Evolutionary conservation across 2,329 filamentous ascomycete species (phyloP).

Genomic region (Calonectria multiphialidica): DNA sequence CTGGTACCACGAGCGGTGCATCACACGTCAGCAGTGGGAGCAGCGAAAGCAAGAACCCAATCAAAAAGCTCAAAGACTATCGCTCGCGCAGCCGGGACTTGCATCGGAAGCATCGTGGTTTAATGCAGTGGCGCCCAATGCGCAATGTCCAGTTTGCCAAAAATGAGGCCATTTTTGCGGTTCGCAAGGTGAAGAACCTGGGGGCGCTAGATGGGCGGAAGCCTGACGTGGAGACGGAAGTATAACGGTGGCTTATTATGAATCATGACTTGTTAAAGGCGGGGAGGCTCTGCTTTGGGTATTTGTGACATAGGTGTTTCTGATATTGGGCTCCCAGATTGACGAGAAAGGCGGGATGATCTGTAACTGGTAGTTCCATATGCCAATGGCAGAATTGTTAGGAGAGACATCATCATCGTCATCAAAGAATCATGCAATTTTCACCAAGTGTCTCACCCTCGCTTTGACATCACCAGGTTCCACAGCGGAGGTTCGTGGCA

Average conservation of each 20-base stretch:
- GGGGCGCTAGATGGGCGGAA: constrained; percentile 84
- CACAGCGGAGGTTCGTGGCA: neutral
- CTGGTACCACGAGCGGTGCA: constrained; percentile 42
- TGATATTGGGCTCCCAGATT: neutral
- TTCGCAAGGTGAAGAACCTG: constrained; percentile 81
- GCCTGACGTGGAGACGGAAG: constrained; percentile 88
- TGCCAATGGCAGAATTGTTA: neutral
- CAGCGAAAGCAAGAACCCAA: constrained; percentile 62
- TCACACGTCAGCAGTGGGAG: constrained; percentile 48
- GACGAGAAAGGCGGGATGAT: neutral
- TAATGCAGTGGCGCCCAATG: constrained; percentile 97
- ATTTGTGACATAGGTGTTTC: no score
- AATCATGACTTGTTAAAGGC: neutral
- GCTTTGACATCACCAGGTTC: neutral
- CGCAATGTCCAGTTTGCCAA: constrained; percentile 89
- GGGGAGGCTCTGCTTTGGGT: neutral
- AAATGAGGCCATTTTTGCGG: constrained; percentile 84
- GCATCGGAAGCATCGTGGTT: constrained; percentile 85
- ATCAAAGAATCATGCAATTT: neutral
- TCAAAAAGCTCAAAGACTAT: constrained; percentile 72
- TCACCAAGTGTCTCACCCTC: neutral
- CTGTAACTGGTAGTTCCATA: neutral
- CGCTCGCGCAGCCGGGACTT: constrained; percentile 78
- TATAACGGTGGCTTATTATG: constrained; percentile 46
- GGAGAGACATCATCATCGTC: neutral